Conservation (phyloP, 202 grass and related monocot genomes). For the Musa balbisiana region DNA sequence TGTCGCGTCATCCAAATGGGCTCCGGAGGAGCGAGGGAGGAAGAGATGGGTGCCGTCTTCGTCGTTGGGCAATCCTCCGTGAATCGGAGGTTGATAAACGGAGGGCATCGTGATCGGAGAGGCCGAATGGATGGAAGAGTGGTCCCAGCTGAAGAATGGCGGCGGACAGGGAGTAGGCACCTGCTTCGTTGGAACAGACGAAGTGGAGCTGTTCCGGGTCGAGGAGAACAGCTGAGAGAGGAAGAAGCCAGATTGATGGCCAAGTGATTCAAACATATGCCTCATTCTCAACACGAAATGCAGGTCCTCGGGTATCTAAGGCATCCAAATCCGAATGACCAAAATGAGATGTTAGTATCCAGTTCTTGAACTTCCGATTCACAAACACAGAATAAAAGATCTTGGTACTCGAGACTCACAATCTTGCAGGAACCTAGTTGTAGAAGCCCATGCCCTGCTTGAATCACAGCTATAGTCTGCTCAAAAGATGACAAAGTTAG, state of each 20-base stretch:
- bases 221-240: conserved; percentile 92
- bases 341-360: too few species aligned
- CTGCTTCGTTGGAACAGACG: conserved; percentile 44
- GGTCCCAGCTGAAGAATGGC: conserved; percentile 52
- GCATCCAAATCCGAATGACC: not conserved
- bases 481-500: conserved; percentile 2
- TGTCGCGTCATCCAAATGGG: conserved; percentile 26
- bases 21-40: conserved; percentile 19
- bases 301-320: conserved; percentile 90
- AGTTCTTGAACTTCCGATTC: not conserved
- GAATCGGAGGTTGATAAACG: conserved; percentile 2
- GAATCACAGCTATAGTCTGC: conserved; percentile 96
- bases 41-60: conserved; percentile 47
- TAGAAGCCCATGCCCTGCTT: conserved; percentile 94
- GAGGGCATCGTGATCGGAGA: conserved; percentile 36
- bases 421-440: conserved; percentile 96
- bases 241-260: conserved; percentile 92
- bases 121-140: conserved; percentile 27
- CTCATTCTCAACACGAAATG: conserved; percentile 96
- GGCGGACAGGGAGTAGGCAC: conserved; percentile 28
- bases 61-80: not conserved
- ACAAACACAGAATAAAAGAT: not conserved
- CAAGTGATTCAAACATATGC: conserved; percentile 92
- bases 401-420: conserved; percentile 37
- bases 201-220: conserved; percentile 38